phyloP scores from a whole-genome alignment of 1,284 basidiomycete species.

The Ceratobasidium sp. region DNA sequence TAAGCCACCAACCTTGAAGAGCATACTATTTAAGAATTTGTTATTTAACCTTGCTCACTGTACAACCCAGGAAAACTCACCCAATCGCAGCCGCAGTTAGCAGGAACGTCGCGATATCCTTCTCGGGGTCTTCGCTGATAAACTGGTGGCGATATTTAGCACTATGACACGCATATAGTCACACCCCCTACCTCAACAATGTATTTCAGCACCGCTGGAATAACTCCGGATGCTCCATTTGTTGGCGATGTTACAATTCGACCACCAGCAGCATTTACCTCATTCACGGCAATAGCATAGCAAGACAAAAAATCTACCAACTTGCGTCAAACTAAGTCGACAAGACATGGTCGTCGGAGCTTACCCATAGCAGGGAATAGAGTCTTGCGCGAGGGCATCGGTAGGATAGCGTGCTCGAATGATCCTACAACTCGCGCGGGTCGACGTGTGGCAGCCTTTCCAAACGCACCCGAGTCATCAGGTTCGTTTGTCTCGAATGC shows the following conservation, averaged over 20 bases:
- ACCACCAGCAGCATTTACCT: constrained; percentile 91
- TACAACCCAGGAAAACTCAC: constrained; percentile 19
- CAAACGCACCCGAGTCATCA: constrained; percentile 33
- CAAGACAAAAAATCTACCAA: constrained; percentile 87
- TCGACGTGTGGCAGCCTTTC: constrained; percentile 26
- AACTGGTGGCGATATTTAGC: constrained; percentile 65
- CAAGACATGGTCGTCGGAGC: not conserved
- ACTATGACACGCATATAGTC: constrained; percentile 11
- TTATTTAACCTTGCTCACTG: not conserved
- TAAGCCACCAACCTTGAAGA: constrained; percentile 75
- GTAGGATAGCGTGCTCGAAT: constrained; percentile 85
- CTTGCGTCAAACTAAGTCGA: not conserved
- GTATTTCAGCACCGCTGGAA: constrained; percentile 91
- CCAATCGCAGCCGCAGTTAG: constrained; percentile 50
- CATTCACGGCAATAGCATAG: constrained; percentile 84
- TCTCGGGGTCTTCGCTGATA: constrained; percentile 89
- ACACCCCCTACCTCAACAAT: constrained; percentile 75
- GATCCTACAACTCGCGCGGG: constrained; percentile 75
- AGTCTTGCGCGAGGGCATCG: constrained; percentile 87
- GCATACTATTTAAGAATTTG: constrained; percentile 72
- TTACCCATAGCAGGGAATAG: constrained; percentile 85
- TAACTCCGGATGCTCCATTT: constrained; percentile 90
- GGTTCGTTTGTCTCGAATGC: constrained; percentile 49
- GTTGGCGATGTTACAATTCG: constrained; percentile 96
- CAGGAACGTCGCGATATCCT: constrained; percentile 87